Conservation (phyloP, 148 eudicot genomes). For the Rhododendron vialii region DNA sequence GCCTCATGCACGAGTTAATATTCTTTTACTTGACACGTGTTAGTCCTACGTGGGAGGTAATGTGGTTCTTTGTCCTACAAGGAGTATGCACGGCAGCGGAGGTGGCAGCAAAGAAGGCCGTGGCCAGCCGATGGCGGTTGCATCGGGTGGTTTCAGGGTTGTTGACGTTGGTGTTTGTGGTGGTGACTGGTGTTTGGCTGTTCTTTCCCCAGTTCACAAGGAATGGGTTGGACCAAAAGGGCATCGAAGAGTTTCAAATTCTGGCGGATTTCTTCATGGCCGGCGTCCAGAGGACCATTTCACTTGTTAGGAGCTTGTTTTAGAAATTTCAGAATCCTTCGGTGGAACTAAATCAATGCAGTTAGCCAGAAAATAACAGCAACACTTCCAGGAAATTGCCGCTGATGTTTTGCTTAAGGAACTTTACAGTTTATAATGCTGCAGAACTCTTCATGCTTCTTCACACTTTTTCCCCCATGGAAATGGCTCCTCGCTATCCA, state of each 20-base stretch:
- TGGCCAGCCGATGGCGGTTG: constrained; percentile 18
- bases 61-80: constrained; percentile 50
- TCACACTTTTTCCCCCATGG: not conserved
- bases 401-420: not conserved
- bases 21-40: constrained; percentile 39
- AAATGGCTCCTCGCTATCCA: not conserved
- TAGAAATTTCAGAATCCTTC: not conserved
- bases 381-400: not conserved
- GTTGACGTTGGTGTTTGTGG: constrained; percentile 46
- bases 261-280: constrained; percentile 22
- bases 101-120: constrained; percentile 33
- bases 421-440: not conserved
- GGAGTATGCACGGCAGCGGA: constrained; percentile 40
- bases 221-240: constrained; percentile 33
- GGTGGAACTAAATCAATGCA: constrained; percentile 4
- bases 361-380: not conserved
- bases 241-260: constrained; percentile 29
- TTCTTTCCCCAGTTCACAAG: constrained; percentile 48
- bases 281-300: not conserved
- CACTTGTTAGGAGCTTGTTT: not conserved
- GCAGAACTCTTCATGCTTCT: not conserved
- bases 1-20: constrained; percentile 56
- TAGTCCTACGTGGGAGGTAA: constrained; percentile 62
- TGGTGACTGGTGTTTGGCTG: constrained; percentile 41
- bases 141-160: constrained; percentile 28